Evolutionary conservation across 257 asterid species (phyloP), one percentile per base, ranked within the genome.

Genomic region (Catharanthus roseus): DNA sequence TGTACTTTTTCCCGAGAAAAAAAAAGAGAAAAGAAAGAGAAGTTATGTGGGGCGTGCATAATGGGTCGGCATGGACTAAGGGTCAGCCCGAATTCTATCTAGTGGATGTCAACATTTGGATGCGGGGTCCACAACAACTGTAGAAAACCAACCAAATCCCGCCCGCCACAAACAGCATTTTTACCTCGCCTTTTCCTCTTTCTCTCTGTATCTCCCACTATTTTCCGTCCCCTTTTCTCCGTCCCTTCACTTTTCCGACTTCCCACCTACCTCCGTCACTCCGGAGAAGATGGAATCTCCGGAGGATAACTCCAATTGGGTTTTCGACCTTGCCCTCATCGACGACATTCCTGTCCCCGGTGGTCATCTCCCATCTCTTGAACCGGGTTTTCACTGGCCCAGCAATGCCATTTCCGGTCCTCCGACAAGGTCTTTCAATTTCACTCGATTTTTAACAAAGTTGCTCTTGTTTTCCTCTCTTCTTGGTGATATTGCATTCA

Each of bases 291-390:
- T 86, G 91, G 82, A 65, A 39, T 83, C 74, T 62, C 76, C 83
- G 68, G 79, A 67, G 42, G 83, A 55, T 45, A 78, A 75, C n/a
- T 57, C 82, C 29, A 77, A 74, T 58, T 86, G 91, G 91, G 80
- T 75, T 6, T 63, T 86, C 53, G 87, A 84, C 68, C 82, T 79
- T 36, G 70, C 81, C 56, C 71, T 84, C 39, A 78, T 86, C 38
- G 91, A 81, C 10, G 85, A 80, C 54, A 67, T 81, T 47, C 77
- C 82, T 9, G 67, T 77, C 50, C 68, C 85, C 53, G 68, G 68
- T 39, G 76, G 71, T 50, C 73, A 62, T 45, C 76, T 81, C 39
- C 81, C 85, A 33, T 18, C 80, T 34, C 76, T 84, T 55, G 82
- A 80, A 61, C 66, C 83, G 28, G 66, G 57, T 55, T 78, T 77